Evolutionary conservation across 441 rosid species (phyloP), one percentile per base, ranked within the genome.

Genomic region (Adansonia gregorii): DNA sequence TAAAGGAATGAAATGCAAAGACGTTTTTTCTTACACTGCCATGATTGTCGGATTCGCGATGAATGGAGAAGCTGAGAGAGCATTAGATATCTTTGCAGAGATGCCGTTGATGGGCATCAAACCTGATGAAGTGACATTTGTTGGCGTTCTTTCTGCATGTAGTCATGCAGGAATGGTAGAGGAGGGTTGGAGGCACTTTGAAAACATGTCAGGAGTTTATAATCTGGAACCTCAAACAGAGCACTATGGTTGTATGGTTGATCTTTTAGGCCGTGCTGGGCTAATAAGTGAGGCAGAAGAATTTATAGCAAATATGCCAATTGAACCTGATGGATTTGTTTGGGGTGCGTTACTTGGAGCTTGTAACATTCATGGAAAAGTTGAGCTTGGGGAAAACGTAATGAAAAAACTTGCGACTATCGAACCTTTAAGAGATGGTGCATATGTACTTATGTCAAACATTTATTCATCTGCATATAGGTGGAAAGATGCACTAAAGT

Each of bases 341-440:
- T 82, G 79, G 85, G 80, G 83, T 77, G 83, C 87, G 56, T 61
- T 84, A 43, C 73, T 84, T 7, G 87, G 83, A 65, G 85, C 81
- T 76, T 84, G 83, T 73, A 84, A 72, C 54, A 73, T 82, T 66
- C 81, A 77, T 49, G 72, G 76, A 17, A 84, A 81, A 65, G 79
- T 81, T 64, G 79, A 84, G 52, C 80, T 84, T 8, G 82, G 72
- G 20, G 75, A 79, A 72, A 41, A 49, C 48, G 78, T 72, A 24
- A 60, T 77, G 73, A 17, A 70, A 49, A 66, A 66, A 22, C 77
- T 84, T 41, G 41, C 79, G 19, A 66, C 49, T 11, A 48, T 82
- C 0, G 80, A 78, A 74, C 83, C 85, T 45, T 61, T 45, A 12
- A 70, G 73, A 74, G 83, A 80, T 61, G 85, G 82, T 31, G 79